Base-by-base conservation (phyloP, 345 rosid genomes). In the rapeseed (Brassica napus) region DNA sequence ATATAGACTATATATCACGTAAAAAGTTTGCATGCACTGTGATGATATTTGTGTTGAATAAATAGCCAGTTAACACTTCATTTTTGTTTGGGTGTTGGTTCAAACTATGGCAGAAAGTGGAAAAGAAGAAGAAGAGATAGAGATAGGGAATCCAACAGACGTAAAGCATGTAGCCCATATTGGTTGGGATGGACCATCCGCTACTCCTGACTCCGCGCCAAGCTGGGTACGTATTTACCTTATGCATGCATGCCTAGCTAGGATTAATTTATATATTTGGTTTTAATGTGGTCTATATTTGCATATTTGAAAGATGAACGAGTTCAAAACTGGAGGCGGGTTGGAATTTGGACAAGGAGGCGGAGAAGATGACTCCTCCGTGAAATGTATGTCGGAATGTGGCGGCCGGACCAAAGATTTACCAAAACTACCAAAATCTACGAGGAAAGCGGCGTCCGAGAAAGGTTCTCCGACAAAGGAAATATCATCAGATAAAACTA, bases 131-230 rank as follows among this genome's bases (percentile, higher is more conserved):
- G 82, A 87, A 64, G 97, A 94, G 71, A 90, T 94, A 87, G 79
- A 85, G 73, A 94, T 94, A 66, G 98, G 98, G 54, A 55, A 26
- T 66, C 98, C 98, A 54, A 94, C 98, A 5, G 97, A 94, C 65
- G 97, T 94, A 79, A 94, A 92, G 80, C 98, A 94, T 77, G 93
- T 94, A 6, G 92, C 98, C 26, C 98, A 94, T 69, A 94, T 94
- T 47, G 98, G 98, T 75, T 89, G 89, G 90, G 97, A 94, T 52
- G 94, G 88, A 34, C 89, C 90, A 6, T 76, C 91, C 11, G 79
- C 84, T 28, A 31, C 39, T 69, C 5, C 73, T 2, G 79, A 77
- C 64, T 55, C 86, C 28, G 80, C 85, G 6, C 94, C 92, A 10
- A 87, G 86, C 77, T 88, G 91, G 91, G 94, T 90, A 65, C 5